Percentiles rank a stretch among this genome's conserved stretches.
Evolutionary conservation across 2,329 filamentous ascomycete genomes (phyloP).

Genomic region (Colletotrichum tabaci): DNA sequence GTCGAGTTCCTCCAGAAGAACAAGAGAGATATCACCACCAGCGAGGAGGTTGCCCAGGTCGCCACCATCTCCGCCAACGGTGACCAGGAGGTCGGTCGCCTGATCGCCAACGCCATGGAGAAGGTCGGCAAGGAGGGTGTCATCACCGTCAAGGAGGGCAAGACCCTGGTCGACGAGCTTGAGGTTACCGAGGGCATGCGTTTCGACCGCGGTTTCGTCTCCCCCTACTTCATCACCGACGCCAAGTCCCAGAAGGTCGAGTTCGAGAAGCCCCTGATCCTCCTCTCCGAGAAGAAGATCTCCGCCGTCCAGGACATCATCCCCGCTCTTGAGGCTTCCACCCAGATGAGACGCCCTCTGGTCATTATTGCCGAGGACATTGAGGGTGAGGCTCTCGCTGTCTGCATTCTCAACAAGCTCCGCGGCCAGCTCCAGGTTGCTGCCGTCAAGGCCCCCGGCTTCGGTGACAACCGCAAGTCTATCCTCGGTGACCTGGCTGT

Average conservation of each 20-base stretch:
- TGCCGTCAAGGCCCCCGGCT: constrained; percentile 98
- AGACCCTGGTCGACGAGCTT: constrained; percentile 97
- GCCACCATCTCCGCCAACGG: constrained; percentile 99
- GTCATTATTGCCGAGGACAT: constrained; percentile 99
- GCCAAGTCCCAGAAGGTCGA: constrained; percentile 99
- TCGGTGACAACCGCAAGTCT: constrained; percentile 99
- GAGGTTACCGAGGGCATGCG: constrained; percentile 99
- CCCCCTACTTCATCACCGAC: constrained; percentile 99
- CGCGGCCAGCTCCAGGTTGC: constrained; percentile 99
- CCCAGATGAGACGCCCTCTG: constrained; percentile 93
- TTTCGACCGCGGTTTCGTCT: constrained; percentile 99
- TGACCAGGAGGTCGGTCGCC: constrained; percentile 92
- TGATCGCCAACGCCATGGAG: constrained; percentile 99
- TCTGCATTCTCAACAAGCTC: constrained; percentile 99
- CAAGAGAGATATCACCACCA: constrained; percentile 98
- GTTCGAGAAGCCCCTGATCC: constrained; percentile 99
- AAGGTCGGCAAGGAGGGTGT: constrained; percentile 99
- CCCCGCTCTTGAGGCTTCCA: constrained; percentile 96
- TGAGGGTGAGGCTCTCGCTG: constrained; percentile 96
- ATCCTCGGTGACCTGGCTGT: constrained; percentile 97
- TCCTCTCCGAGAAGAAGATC: constrained; percentile 99
- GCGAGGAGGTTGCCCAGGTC: constrained; percentile 96
- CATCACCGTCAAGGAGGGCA: constrained; percentile 99
- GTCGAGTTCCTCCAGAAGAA: constrained; percentile 95
- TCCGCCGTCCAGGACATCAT: constrained; percentile 99